Percentiles rank a stretch among this genome's conserved stretches.
These are phyloP conservation scores for Ceratobasidium sp. DNA, from an alignment of 1,284 basidiomycete genomes.

Conservation along the genomic window DNA sequence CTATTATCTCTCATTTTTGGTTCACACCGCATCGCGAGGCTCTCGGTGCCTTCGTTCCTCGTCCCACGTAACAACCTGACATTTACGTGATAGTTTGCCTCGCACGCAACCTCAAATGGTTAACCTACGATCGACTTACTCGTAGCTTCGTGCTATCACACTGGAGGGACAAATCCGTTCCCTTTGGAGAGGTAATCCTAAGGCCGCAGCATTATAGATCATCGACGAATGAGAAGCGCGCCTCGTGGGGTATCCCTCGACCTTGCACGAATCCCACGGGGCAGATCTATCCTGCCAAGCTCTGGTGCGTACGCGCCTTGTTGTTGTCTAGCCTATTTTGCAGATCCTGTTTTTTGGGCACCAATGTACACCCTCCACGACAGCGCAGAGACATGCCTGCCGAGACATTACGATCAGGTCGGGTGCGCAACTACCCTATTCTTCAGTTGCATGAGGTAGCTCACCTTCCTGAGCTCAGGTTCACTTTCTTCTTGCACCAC, in stretches of 20 bases:
- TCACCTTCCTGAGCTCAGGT: not conserved
- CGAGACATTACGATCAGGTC: not conserved
- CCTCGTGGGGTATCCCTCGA: not conserved
- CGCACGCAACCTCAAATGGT: not conserved
- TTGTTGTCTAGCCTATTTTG: not conserved
- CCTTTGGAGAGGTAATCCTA: not conserved
- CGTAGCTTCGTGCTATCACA: not conserved
- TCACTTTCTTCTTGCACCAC: not conserved
- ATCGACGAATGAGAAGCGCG: not conserved
- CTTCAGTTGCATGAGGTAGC: not conserved
- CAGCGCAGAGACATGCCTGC: not conserved
- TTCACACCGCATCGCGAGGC: not conserved
- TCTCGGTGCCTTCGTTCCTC: conserved; percentile 15
- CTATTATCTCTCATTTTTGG: not conserved
- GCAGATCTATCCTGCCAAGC: not conserved
- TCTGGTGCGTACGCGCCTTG: not conserved
- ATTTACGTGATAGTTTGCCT: conserved; percentile 8
- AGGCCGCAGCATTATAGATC: conserved; percentile 2
- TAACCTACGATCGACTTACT: not conserved
- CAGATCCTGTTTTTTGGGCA: not conserved
- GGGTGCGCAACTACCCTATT: not conserved
- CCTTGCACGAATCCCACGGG: not conserved
- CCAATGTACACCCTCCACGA: conserved; percentile 19
- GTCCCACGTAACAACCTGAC: conserved; percentile 8
- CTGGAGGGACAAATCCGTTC: not conserved